These are phyloP conservation scores for Lachnum nothofagi DNA, from an alignment of 2,329 filamentous ascomycete species.

Conservation along the genomic window DNA sequence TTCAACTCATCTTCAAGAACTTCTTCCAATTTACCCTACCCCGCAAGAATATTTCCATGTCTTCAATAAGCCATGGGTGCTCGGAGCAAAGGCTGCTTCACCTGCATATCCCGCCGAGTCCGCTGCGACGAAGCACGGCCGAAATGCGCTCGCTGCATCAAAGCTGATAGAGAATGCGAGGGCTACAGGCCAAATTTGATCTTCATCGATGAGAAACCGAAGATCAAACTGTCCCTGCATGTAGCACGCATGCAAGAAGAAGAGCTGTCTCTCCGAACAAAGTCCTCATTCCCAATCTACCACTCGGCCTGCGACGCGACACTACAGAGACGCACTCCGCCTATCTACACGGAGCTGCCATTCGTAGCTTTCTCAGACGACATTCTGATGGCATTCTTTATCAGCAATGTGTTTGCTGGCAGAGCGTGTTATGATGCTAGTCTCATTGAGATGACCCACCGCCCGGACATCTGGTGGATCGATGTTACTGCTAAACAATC, in stretches of 20 bases:
- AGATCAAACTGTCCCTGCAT: not conserved
- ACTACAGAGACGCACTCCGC: not conserved
- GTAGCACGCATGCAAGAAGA: not conserved
- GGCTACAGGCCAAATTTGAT: slow-evolving; percentile 27
- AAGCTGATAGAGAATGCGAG: slow-evolving; percentile 35
- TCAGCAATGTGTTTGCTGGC: not conserved
- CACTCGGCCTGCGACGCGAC: not conserved
- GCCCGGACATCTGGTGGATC: not conserved
- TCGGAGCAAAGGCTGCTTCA: slow-evolving; percentile 32
- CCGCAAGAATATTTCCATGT: not conserved
- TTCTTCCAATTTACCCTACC: no score
- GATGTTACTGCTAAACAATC: not conserved
- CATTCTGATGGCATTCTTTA: not conserved
- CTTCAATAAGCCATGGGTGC: slow-evolving; percentile 5
- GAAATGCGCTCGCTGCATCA: slow-evolving; percentile 35
- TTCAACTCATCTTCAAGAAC: not conserved
- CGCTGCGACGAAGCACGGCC: slow-evolving; percentile 34
- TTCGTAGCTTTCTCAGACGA: not conserved
- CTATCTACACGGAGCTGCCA: not conserved
- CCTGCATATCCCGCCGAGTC: slow-evolving; percentile 29
- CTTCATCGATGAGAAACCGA: slow-evolving; percentile 8
- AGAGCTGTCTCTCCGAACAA: not conserved
- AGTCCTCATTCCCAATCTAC: not conserved
- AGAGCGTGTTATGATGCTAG: not conserved
- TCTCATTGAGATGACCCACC: not conserved